These are phyloP conservation scores for Barnettozyma siamensis DNA, from an alignment of 805 yeast genomes.

Conservation along the genomic window DNA sequence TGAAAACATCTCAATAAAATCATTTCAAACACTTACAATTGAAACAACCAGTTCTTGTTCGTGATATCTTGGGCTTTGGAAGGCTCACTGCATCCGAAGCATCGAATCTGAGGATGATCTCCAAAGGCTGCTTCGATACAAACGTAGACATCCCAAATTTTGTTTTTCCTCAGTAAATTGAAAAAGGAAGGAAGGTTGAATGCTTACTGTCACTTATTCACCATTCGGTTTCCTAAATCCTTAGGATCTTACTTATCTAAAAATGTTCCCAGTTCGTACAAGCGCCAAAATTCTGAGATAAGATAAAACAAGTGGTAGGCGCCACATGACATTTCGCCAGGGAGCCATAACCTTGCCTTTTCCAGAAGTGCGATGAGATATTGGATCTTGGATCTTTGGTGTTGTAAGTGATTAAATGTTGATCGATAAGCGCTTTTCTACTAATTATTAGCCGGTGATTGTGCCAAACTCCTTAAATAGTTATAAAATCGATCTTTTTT, in stretches of 20 bases:
- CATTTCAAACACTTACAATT: slow-evolving; percentile 13
- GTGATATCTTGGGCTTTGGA: slow-evolving; percentile 6
- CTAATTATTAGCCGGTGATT: too few species aligned
- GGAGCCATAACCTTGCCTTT: background rate
- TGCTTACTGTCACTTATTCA: too few species aligned
- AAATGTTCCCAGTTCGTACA: background rate
- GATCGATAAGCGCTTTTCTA: background rate
- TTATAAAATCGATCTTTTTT: too few species aligned
- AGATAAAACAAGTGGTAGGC: background rate
- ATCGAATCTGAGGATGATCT: slow-evolving; percentile 7
- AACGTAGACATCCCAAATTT: background rate
- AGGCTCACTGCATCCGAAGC: background rate
- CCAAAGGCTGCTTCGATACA: background rate
- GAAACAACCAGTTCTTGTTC: slow-evolving; percentile 19
- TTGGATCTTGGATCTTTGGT: background rate
- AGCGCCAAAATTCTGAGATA: background rate
- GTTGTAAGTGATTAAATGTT: background rate
- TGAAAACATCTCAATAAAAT: too few species aligned
- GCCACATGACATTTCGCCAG: too few species aligned
- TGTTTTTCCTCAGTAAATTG: background rate
- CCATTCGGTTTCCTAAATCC: too few species aligned
- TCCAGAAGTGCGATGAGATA: background rate
- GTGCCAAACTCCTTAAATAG: background rate
- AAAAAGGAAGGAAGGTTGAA: too few species aligned
- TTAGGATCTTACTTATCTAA: background rate